Evolutionary conservation across 345 rosid genomes (phyloP), one percentile per base, ranked within the genome.

Genomic region (Rhodamnia rubescens): DNA sequence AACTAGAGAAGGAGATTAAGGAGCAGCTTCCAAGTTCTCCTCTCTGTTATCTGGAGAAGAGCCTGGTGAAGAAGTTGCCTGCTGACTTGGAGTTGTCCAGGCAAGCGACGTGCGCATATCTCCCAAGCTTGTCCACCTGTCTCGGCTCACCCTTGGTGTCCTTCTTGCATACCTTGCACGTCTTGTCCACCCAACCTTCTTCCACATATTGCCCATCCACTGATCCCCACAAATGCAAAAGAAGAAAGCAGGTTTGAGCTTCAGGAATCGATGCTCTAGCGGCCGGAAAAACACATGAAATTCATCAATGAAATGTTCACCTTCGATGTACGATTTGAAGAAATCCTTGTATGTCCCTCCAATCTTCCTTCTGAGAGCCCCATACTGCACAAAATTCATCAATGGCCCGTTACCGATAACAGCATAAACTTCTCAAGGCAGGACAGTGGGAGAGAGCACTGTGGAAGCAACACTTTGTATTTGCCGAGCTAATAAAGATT

Each of bases 291-390:
- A 69, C 6, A 18, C 14, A 11, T 0, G 52, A 50, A 50, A 50
- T 50, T 50, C 52, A 50, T 50, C 14, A 50, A 11, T 3, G 52
- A 50, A 11, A 50, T 26, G 24, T 8, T 86, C 89, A 96, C 99
- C 99, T 11, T 95, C 98, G 9, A 95, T 56, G 78, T 96, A 95
- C 53, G 98, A 96, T 87, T 96, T 96, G 91, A 96, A 96, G 89
- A 96, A 95, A 84, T 95, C 99, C 92, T 93, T 92, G 92, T 95
- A 95, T 10, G 97, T 96, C 58, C 98, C 98, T 88, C 99, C 99
- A 61, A 94, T 95, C 90, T 95, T 94, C 92, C 98, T 94, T 86
- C 98, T 92, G 57, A 95, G 92, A 49, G 99, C 99, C 12, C 98
- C 99, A 86, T 96, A 95, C 99, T 96, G 92, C 90, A 87, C 42